Evolutionary conservation across 2,329 filamentous ascomycete species (phyloP).

Genomic region (Pseudogymnoascus sp.): DNA sequence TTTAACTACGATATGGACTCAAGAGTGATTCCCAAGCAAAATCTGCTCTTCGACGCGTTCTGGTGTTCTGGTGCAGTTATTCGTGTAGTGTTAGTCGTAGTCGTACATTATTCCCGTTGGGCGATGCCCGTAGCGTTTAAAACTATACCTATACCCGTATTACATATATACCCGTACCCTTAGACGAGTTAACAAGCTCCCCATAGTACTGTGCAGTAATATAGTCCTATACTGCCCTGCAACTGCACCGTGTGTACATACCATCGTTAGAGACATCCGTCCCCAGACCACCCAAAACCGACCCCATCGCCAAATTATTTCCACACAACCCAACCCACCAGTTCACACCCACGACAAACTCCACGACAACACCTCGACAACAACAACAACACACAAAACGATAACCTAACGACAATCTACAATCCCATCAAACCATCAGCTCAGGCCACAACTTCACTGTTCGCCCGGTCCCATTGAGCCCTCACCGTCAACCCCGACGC

Average conservation of each 20-base stretch:
- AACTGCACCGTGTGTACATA: neutral
- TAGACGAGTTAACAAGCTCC: neutral
- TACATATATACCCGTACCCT: neutral
- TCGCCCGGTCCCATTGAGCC: constrained; percentile 1
- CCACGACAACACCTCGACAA: neutral
- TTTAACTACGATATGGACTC: neutral
- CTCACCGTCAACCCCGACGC: neutral
- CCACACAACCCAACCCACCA: neutral
- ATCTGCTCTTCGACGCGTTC: neutral
- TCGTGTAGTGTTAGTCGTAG: neutral
- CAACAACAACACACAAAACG: neutral
- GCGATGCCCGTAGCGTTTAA: neutral
- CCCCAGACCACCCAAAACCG: neutral
- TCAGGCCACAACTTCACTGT: constrained; percentile 6
- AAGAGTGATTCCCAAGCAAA: neutral
- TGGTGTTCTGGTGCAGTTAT: neutral
- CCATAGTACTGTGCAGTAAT: neutral
- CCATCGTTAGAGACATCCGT: neutral
- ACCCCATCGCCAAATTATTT: neutral
- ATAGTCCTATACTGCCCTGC: too few species aligned
- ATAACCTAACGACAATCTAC: neutral
- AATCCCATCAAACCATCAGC: neutral
- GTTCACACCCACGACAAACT: neutral
- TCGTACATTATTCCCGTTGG: neutral
- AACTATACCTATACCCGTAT: neutral